Base-by-base conservation (phyloP, 116 monocot species). In the Papilionanthe hybrid region DNA sequence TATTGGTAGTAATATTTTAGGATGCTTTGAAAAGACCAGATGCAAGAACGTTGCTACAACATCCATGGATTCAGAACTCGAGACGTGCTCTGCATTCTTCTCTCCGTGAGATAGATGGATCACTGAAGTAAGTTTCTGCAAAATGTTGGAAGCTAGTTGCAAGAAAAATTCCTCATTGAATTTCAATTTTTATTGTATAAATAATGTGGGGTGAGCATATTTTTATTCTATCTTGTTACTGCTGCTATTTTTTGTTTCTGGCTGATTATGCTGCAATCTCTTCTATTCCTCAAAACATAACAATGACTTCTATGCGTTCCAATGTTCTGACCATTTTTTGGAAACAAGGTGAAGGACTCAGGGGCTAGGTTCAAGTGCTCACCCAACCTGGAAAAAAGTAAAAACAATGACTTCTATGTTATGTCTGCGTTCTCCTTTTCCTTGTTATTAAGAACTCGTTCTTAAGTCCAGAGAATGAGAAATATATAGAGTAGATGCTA, bases 11-110 rank as follows among this genome's bases (percentile, higher is more conserved):
- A 72, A 43, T 43, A 83, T 79, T 48, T 80, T 82, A 98, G 97
- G 97, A 98, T 91, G 91, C 97, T 58, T 94, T 98, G 88, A 91
- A 98, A 76, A 91, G 97, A 76, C 94, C 97, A 73, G 97, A 98
- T 92, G 97, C 97, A 85, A 98, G 92, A 78, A 91, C 86, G 55
- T 90, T 98, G 84, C 79, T 98, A 57, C 81, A 83, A 82, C 97
- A 98, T 72, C 84, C 92, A 71, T 98, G 97, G 97, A 92, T 98
- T 67, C 94, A 91, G 75, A 94, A 94, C 79, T 92, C 94, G 57
- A 98, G 92, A 79, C 89, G 94, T 25, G 86, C 86, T 79, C 80
- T 92, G 71, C 94, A 80, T 15, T 90, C 91, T 12, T 91, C 92
- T 77, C 84, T 94, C 47, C 89, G 91, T 15, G 81, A 89, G 84